A percentile compares a stretch with the other conserved stretches of the same genome.
phyloP scores from a whole-genome alignment of 352 stramenopile genomes.

The Thraustochytrium sp. region DNA sequence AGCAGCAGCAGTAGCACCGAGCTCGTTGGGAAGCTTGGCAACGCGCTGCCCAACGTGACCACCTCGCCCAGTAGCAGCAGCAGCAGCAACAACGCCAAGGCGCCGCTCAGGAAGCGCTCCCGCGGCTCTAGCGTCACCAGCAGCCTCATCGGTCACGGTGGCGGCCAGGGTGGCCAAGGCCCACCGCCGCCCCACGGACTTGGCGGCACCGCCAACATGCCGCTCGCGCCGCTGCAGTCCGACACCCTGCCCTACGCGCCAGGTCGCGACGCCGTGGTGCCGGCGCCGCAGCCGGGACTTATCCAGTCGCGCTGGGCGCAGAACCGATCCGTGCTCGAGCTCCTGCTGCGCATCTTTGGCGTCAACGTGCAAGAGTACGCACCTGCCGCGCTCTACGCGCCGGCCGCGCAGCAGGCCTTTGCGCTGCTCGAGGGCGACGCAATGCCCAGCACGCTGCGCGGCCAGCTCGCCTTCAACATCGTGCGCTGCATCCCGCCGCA shows the following conservation, averaged over 20 bases:
- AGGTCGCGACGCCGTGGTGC: neutral
- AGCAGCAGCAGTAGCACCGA: too few relatives aligned
- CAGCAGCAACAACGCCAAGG: too few relatives aligned
- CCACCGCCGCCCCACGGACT: too few relatives aligned
- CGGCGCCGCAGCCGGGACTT: neutral
- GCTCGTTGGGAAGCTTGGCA: too few relatives aligned
- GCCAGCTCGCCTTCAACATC: neutral
- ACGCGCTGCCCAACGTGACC: too few relatives aligned
- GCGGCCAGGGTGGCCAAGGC: too few relatives aligned
- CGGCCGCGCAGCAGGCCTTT: neutral
- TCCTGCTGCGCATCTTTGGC: neutral
- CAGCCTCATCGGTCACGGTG: too few relatives aligned
- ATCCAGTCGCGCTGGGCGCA: neutral
- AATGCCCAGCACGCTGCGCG: neutral
- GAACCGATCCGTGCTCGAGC: neutral
- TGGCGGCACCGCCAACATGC: neutral
- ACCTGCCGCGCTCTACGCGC: neutral
- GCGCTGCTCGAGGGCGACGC: neutral
- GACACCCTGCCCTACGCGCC: neutral
- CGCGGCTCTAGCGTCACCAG: too few relatives aligned
- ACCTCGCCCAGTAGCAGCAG: too few relatives aligned
- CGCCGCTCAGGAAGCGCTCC: too few relatives aligned
- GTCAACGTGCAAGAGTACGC: neutral
- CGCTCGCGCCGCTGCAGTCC: neutral
- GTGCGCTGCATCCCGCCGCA: neutral